These are phyloP conservation scores for Populus euphratica DNA, from an alignment of 345 rosid species.

Conservation along the genomic window DNA sequence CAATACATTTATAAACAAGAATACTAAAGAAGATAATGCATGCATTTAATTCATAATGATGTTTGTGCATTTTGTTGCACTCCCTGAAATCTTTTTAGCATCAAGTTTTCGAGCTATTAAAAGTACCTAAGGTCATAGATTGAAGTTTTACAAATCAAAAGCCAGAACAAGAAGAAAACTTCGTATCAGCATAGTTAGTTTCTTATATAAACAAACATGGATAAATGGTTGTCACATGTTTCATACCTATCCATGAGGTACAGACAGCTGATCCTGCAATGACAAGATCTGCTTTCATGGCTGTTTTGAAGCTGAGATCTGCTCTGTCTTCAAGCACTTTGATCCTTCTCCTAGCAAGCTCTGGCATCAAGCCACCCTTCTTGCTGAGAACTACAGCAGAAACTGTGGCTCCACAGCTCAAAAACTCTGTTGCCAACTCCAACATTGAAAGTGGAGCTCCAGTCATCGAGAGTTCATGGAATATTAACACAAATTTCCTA, in stretches of 20 bases:
- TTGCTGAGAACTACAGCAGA: constrained; percentile 90
- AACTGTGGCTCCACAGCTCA: constrained; percentile 98
- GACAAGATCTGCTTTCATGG: constrained; percentile 93
- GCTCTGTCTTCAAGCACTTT: constrained; percentile 91
- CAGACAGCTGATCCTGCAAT: constrained; percentile 98
- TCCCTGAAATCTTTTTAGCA: neutral
- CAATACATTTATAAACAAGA: neutral
- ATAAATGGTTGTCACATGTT: constrained; percentile 3
- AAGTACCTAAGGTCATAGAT: too few species aligned
- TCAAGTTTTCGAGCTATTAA: neutral
- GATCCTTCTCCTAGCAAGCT: constrained; percentile 79
- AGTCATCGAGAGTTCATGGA: constrained; percentile 98
- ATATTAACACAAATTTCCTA: constrained; percentile 78
- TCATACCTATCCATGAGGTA: constrained; percentile 89
- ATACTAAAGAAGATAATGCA: neutral
- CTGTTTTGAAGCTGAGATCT: constrained; percentile 84
- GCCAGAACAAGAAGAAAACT: too few species aligned
- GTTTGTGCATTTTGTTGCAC: neutral
- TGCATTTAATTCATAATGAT: neutral
- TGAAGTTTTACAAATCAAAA: too few species aligned
- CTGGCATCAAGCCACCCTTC: constrained; percentile 86
- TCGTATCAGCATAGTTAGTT: too few species aligned
- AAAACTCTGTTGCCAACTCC: constrained; percentile 93
- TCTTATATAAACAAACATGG: constrained; percentile 2
- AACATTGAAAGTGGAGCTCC: constrained; percentile 98